phyloP scores from a whole-genome alignment of 2,329 filamentous ascomycete genomes.

The Grosmannia clavigera region DNA sequence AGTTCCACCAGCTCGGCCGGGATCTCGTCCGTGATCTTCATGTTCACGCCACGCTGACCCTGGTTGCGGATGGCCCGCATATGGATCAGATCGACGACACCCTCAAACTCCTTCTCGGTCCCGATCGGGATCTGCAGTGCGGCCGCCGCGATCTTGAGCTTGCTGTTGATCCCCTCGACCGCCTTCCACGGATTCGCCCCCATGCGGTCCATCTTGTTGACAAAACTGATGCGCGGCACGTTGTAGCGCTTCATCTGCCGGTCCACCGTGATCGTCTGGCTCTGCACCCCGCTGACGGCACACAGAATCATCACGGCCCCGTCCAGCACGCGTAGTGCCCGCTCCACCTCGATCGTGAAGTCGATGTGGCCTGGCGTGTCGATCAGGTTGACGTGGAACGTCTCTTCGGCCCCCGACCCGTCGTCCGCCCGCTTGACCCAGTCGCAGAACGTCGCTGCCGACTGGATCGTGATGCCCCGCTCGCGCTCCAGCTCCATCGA shows the following conservation, averaged over 20 bases:
- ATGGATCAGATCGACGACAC: constrained; percentile 81
- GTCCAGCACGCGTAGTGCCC: constrained; percentile 85
- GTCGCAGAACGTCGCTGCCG: constrained; percentile 93
- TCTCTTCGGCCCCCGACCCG: constrained; percentile 64
- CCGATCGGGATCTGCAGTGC: constrained; percentile 94
- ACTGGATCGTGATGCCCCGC: constrained; percentile 98
- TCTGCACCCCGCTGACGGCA: constrained; percentile 92
- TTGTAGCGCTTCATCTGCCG: constrained; percentile 98
- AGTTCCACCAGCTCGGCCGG: constrained; percentile 67
- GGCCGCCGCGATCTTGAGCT: constrained; percentile 84
- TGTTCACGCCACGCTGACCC: constrained; percentile 64
- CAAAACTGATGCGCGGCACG: constrained; percentile 85
- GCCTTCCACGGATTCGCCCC: constrained; percentile 97
- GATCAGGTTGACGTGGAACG: constrained; percentile 96
- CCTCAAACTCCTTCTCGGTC: constrained; percentile 78
- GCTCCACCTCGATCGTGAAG: constrained; percentile 97
- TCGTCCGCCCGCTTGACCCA: constrained; percentile 68
- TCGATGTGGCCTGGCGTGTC: constrained; percentile 98
- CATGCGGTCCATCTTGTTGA: constrained; percentile 99
- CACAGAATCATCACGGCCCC: constrained; percentile 98
- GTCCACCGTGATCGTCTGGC: constrained; percentile 95
- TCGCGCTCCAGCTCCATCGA: constrained; percentile 98
- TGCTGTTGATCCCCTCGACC: constrained; percentile 93
- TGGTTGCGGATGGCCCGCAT: constrained; percentile 94
- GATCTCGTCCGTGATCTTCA: constrained; percentile 67